Conservation (phyloP, 192 early-diverging fungal species). For the Linderina pennispora region DNA sequence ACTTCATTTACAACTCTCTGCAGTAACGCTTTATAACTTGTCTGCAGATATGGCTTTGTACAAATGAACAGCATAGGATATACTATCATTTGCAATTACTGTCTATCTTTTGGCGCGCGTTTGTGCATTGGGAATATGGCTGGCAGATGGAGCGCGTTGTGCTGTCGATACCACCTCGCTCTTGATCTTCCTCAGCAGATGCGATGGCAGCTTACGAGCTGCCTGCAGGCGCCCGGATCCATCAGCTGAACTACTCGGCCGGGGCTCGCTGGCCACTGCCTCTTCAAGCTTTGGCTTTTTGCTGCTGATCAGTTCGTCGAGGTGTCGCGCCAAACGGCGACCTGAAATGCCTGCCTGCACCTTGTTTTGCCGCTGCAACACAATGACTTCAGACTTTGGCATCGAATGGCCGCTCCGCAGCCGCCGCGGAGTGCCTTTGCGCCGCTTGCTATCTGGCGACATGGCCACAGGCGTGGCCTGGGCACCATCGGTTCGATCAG, state of each 20-base stretch:
- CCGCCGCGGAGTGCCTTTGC: conserved; percentile 42
- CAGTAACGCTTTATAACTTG: too few relatives aligned
- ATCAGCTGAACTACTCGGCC: too few relatives aligned
- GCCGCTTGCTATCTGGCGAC: conserved; percentile 18
- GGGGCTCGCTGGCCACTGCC: too few relatives aligned
- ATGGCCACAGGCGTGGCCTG: not conserved
- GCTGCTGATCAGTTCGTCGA: conserved; percentile 37
- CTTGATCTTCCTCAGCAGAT: conserved; percentile 37
- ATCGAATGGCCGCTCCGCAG: conserved; percentile 8
- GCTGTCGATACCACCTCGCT: conserved; percentile 41
- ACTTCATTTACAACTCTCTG: too few relatives aligned
- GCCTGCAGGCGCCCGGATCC: conserved; percentile 4
- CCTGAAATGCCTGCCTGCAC: conserved; percentile 11
- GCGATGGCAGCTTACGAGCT: conserved; percentile 19
- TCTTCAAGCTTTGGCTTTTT: too few relatives aligned
- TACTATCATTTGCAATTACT: too few relatives aligned
- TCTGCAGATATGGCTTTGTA: too few relatives aligned
- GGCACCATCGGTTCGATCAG: not conserved
- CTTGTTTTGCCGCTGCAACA: conserved; percentile 15
- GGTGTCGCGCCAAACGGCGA: conserved; percentile 34
- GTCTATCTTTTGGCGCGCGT: too few relatives aligned
- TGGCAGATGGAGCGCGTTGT: conserved; percentile 13
- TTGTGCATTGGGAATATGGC: too few relatives aligned
- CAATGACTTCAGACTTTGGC: conserved; percentile 37
- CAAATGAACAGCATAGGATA: too few relatives aligned